Base-by-base conservation (phyloP, 352 stramenopile genomes). In the Phytophthora citrophthora region DNA sequence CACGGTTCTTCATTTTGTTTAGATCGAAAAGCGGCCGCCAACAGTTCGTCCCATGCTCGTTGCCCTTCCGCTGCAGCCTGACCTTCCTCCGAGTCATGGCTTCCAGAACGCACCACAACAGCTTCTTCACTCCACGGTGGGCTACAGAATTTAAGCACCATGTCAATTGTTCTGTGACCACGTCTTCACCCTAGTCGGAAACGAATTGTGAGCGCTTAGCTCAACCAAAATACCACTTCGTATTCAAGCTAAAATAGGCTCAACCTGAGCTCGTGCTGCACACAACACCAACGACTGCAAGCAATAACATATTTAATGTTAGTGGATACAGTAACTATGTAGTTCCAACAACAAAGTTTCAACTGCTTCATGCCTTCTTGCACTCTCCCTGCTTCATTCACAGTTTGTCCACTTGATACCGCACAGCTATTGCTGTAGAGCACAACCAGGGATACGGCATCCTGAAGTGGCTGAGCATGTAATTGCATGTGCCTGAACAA, bases 111-210 rank as follows among this genome's bases (percentile, higher is more conserved):
- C 26, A 38, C 32, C 1, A 24, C 23, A 11, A 40, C 41, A 50
- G 32, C 9, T 18, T 65, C 55, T 5, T 52, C 53, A 32, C 23
- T 43, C 73, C 76, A 87, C 23, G 76, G 54, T 5, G 63, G 47
- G 4, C 61, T 62, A 45, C 76, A 88, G 49, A 89, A 83, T 59
- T 83, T 86, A 39, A 89, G 67, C 62, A 80, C 72, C 73, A 84
- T 84, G 23, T 6, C 36, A 31, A 16, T 31, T 13, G 9, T 62
- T 27, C 43, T 51, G 18, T 41, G 34, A 29, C 7, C 23, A 29
- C 32, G 26, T n/a, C 16, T 34, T 58, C 41, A 20, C 20, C 40
- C 43, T 27, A 47, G 34, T 43, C 59, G 23, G 10, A 34, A 61
- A 52, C 32, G 31, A 18, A 50, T 26, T 57, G 32, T 70, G 54